Base-by-base conservation (phyloP, 2,329 filamentous ascomycete species). In the Coleophoma cylindrospora region DNA sequence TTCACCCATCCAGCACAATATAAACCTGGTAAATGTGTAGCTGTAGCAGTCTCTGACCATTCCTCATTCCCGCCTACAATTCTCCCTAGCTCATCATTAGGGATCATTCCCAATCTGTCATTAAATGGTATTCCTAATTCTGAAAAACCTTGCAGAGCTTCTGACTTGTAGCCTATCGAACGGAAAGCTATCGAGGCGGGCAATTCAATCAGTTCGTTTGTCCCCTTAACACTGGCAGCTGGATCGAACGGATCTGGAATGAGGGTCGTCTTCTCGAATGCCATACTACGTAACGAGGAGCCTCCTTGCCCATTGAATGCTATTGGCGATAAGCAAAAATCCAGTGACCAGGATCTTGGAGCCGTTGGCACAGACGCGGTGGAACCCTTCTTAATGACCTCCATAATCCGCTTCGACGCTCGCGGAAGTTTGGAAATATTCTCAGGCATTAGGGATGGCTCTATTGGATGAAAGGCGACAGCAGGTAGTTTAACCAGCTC, bases 1-100 rank as follows among this genome's bases (percentile, higher is more conserved):
- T 97, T 97, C 10, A 96, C 91, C 94, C 94, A 99, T 0, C 94
- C 94, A 14, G 92, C 88, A 57, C 91, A 95, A 70, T 99, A 99
- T 27, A 96, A 68, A 0, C 92, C 90, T 0, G 85, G 81, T 0
- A 87, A 62, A 45, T 50, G 54, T 17, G 50, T 54, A 11, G 52
- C 48, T 14, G 52, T 49, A 34, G 33, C 50, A 17, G 53, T 38
- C 10, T 48, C 50, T 14, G 54, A 38, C 34, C 57, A 53, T 3
- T 43, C 48, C 15, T 56, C 48, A 27, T 50, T 44, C 3, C 51
- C 40, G 40, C 59, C 50, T 4, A 81, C 71, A 17, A 95, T 81
- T 46, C 94, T 83, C 0, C 94, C 94, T 33, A 81, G 71, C 1
- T 84, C 80, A 64, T 96, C 91, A 61, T 96, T 95, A 36, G 81